Conservation (phyloP, 1,284 basidiomycete species). For the Apiotrichum brassicae region DNA sequence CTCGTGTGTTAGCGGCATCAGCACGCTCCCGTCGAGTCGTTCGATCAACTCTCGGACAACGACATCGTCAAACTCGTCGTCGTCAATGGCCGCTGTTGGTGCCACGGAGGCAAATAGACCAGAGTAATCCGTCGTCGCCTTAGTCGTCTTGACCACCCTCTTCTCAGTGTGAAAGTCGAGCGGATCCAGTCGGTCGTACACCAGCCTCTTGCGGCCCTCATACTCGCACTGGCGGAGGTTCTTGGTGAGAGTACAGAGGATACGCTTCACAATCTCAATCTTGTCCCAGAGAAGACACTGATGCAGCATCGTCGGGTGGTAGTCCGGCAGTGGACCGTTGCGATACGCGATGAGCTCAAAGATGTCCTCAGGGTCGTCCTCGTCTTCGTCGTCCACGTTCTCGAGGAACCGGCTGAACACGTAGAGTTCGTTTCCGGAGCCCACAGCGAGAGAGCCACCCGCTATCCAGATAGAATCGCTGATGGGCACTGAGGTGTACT, state of each 20-base stretch:
- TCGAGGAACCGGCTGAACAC: constrained; percentile 52
- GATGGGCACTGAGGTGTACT: constrained; percentile 70
- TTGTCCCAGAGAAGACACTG: constrained; percentile 88
- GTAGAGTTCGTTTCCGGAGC: constrained; percentile 67
- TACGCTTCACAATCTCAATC: constrained; percentile 70
- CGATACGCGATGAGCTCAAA: constrained; percentile 73
- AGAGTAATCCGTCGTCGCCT: constrained; percentile 13
- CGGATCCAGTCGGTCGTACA: constrained; percentile 34
- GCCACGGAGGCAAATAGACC: constrained; percentile 31
- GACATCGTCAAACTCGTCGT: constrained; percentile 58
- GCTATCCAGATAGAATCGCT: constrained; percentile 81
- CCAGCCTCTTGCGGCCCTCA: constrained; percentile 28
- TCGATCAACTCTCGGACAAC: constrained; percentile 60
- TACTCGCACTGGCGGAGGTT: constrained; percentile 36
- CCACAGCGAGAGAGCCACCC: constrained; percentile 61
- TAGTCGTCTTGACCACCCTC: not conserved
- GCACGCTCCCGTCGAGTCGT: constrained; percentile 57
- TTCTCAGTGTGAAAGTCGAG: constrained; percentile 27
- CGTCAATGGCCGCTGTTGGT: constrained; percentile 42
- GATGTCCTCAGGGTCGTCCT: constrained; percentile 50
- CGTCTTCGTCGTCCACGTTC: constrained; percentile 23
- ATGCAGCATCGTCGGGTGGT: constrained; percentile 84
- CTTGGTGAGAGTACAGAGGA: constrained; percentile 62
- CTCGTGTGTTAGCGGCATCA: constrained; percentile 64
- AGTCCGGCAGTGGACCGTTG: constrained; percentile 79